phyloP scores from a whole-genome alignment of 768 basidiomycete species.

The Galerina sulciceps region DNA sequence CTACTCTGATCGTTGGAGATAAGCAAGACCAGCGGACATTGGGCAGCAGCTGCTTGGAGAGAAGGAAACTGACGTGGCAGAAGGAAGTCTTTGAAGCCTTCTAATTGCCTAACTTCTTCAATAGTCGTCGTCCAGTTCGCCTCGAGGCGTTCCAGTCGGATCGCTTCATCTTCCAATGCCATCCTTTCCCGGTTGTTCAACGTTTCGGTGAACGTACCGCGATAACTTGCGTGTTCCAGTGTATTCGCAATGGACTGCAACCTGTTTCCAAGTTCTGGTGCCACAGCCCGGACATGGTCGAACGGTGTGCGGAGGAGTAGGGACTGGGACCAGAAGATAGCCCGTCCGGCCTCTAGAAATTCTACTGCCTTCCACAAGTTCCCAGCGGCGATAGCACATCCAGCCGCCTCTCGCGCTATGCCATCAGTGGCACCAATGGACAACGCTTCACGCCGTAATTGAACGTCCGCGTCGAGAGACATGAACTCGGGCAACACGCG shows the following conservation, averaged over 20 bases:
- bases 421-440: slow-evolving; percentile 1
- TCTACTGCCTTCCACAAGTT: slow-evolving; percentile 11
- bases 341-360: slow-evolving; percentile 15
- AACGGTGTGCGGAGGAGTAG: slow-evolving; percentile 13
- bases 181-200: slow-evolving; percentile 1
- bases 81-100: slow-evolving; percentile 15
- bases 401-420: slow-evolving; percentile 10
- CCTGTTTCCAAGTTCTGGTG: slow-evolving; percentile 8
- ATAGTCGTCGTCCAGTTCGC: slow-evolving; percentile 5
- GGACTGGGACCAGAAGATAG: slow-evolving; percentile 15
- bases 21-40: slow-evolving; percentile 9
- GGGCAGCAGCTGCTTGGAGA: slow-evolving; percentile 1
- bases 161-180: slow-evolving; percentile 1
- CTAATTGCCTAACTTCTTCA: slow-evolving; percentile 3
- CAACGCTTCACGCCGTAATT: slow-evolving; percentile 4
- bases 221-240: slow-evolving; percentile 6
- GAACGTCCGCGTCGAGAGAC: slow-evolving; percentile 8
- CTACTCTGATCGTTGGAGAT: slow-evolving; percentile 4
- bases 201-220: neutral
- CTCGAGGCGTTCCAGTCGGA: slow-evolving; percentile 2
- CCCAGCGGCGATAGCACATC: slow-evolving; percentile 10
- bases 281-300: slow-evolving; percentile 7
- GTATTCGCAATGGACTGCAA: neutral
- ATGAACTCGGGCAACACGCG: slow-evolving; percentile 6
- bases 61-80: neutral